phyloP scores from a whole-genome alignment of 306 rosid species.

The Prunus padus region DNA sequence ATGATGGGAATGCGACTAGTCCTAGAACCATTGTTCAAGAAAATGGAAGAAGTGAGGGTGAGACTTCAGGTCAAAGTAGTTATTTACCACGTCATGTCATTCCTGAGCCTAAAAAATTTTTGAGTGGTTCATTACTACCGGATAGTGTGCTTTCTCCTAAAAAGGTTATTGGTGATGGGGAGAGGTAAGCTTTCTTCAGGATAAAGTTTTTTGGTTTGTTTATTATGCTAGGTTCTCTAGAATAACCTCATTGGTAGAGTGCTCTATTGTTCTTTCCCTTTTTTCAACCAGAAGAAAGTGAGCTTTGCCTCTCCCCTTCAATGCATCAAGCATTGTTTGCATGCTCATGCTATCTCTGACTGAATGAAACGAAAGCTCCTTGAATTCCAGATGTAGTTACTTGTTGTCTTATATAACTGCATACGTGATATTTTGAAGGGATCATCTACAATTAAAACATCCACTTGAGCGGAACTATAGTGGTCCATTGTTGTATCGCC shows the following conservation, averaged over 20 bases:
- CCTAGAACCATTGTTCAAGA: constrained; percentile 48
- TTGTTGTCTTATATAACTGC: neutral
- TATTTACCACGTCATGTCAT: constrained; percentile 39
- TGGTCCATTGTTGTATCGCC: constrained; percentile 76
- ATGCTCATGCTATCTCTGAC: neutral
- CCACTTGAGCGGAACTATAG: constrained; percentile 68
- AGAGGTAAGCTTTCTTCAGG: constrained; percentile 48
- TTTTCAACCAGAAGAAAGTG: neutral
- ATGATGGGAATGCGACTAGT: constrained; percentile 53
- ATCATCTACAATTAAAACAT: constrained; percentile 58
- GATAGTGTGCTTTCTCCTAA: constrained; percentile 50
- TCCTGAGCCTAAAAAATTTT: constrained; percentile 46
- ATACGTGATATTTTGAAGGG: constrained; percentile 52
- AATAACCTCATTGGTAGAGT: constrained; percentile 5
- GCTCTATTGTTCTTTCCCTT: neutral
- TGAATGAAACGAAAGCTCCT: neutral
- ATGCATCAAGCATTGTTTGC: constrained; percentile 10
- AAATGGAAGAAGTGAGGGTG: constrained; percentile 55
- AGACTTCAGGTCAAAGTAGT: constrained; percentile 49
- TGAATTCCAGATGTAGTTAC: neutral
- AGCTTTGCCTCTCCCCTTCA: neutral
- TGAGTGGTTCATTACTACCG: constrained; percentile 52
- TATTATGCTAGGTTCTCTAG: constrained; percentile 8
- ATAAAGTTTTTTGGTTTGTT: neutral
- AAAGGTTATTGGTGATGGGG: constrained; percentile 52